These are phyloP conservation scores for Termitomyces sp. DNA, from an alignment of 768 basidiomycete species.

Conservation along the genomic window DNA sequence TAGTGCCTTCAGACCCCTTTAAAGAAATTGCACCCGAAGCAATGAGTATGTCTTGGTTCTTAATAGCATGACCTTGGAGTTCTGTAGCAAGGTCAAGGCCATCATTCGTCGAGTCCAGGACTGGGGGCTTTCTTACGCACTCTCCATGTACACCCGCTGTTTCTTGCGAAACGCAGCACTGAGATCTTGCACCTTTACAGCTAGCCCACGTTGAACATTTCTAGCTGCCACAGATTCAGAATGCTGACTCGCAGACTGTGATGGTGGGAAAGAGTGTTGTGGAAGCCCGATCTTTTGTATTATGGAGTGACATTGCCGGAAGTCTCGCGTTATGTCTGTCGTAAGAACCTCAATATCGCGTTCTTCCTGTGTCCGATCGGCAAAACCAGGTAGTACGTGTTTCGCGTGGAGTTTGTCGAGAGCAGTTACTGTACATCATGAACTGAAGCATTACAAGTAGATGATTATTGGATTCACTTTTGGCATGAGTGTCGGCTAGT, in stretches of 20 bases:
- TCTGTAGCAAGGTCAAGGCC: constrained; percentile 29
- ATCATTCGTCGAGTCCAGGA: neutral
- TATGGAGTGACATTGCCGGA: constrained; percentile 54
- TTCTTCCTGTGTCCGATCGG: constrained; percentile 92
- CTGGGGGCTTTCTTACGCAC: constrained; percentile 47
- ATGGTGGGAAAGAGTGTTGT: constrained; percentile 63
- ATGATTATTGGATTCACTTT: constrained; percentile 72
- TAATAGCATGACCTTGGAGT: constrained; percentile 95
- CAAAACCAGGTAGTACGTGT: constrained; percentile 92
- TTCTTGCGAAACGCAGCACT: constrained; percentile 94
- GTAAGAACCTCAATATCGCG: constrained; percentile 87
- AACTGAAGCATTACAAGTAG: constrained; percentile 13
- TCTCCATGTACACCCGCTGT: constrained; percentile 97
- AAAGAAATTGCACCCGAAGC: constrained; percentile 81
- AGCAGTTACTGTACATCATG: constrained; percentile 52
- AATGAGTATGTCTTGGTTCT: constrained; percentile 90
- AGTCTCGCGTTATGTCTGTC: constrained; percentile 84
- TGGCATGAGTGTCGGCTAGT: constrained; percentile 59
- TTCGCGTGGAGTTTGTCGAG: constrained; percentile 96
- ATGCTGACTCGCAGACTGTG: constrained; percentile 29
- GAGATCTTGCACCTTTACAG: constrained; percentile 93
- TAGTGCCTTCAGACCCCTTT: constrained; percentile 76
- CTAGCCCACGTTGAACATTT: constrained; percentile 93
- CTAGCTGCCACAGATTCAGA: constrained; percentile 67
- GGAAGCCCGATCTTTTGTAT: constrained; percentile 71